phyloP scores from a whole-genome alignment of 345 rosid species.

The Noccaea caerulescens region DNA sequence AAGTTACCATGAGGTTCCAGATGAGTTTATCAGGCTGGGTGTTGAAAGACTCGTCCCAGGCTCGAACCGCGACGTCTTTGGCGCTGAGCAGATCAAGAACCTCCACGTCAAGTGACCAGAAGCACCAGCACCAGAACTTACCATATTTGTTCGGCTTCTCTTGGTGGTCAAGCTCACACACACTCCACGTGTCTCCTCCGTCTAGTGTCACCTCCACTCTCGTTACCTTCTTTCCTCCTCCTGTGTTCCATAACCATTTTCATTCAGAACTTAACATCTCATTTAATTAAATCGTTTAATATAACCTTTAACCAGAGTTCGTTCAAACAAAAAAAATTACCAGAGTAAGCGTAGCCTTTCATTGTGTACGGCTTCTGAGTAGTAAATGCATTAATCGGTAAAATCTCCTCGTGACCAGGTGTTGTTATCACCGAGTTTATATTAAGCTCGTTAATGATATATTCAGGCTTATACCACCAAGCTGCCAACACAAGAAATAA shows the following conservation, averaged over 20 bases:
- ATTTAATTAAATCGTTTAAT: too few species aligned
- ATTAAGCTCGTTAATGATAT: conserved; percentile 84
- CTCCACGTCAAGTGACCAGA: conserved; percentile 89
- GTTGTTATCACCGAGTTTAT: conserved; percentile 91
- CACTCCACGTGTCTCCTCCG: conserved; percentile 91
- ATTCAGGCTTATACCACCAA: conserved; percentile 96
- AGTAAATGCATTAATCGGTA: conserved; percentile 84
- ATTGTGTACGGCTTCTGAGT: conserved; percentile 80
- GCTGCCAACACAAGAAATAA: conserved; percentile 44
- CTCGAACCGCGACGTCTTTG: conserved; percentile 87
- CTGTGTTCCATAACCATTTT: conserved; percentile 41
- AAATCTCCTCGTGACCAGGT: conserved; percentile 77
- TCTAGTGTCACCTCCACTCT: conserved; percentile 93
- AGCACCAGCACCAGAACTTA: conserved; percentile 95
- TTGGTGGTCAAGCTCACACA: conserved; percentile 71
- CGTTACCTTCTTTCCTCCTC: conserved; percentile 94
- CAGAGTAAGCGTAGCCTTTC: conserved; percentile 87
- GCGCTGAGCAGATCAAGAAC: conserved; percentile 76
- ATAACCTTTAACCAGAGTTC: too few species aligned
- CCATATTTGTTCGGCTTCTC: conserved; percentile 81
- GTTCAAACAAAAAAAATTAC: conserved; percentile 41
- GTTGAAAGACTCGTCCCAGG: conserved; percentile 90
- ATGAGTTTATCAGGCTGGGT: conserved; percentile 96
- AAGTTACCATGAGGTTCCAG: conserved; percentile 88
- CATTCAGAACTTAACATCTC: not conserved